A percentile compares a stretch with the other conserved stretches of the same genome.
Evolutionary conservation across 768 basidiomycete genomes (phyloP).

Genomic region (Leucocoprinus birnbaumii): DNA sequence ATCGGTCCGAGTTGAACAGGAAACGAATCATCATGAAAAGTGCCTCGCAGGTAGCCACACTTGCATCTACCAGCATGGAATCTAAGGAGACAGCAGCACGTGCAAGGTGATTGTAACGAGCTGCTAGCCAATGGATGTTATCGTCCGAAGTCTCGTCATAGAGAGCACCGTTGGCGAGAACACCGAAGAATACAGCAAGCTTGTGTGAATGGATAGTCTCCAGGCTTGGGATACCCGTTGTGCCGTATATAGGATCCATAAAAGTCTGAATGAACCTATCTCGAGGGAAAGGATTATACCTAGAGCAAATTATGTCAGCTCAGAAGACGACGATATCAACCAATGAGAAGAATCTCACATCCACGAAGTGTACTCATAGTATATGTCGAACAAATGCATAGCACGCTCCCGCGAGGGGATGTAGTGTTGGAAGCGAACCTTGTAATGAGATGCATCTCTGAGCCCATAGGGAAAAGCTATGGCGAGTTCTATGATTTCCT

Average conservation of each 20-base stretch:
- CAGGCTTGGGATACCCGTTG: slow-evolving; percentile 25
- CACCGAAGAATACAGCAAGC: slow-evolving; percentile 50
- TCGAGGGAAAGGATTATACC: slow-evolving; percentile 43
- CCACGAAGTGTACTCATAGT: slow-evolving; percentile 43
- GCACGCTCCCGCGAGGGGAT: slow-evolving; percentile 39
- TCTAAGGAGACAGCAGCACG: slow-evolving; percentile 46
- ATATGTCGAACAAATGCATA: slow-evolving; percentile 36
- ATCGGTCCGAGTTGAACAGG: slow-evolving; percentile 38
- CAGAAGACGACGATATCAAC: slow-evolving; percentile 1
- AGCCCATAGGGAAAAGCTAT: slow-evolving; percentile 49
- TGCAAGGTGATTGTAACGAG: slow-evolving; percentile 46
- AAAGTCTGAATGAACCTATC: slow-evolving; percentile 39
- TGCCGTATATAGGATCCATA: slow-evolving; percentile 40
- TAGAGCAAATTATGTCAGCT: no score
- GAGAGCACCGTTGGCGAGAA: slow-evolving; percentile 44
- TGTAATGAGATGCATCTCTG: slow-evolving; percentile 33
- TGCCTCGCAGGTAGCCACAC: slow-evolving; percentile 44
- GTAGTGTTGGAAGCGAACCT: slow-evolving; percentile 33
- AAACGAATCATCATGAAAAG: slow-evolving; percentile 42
- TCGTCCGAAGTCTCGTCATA: slow-evolving; percentile 37
- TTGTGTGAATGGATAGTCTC: slow-evolving; percentile 40
- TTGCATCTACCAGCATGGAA: slow-evolving; percentile 41
- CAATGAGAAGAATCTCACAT: slow-evolving; percentile 30
- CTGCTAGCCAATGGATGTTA: slow-evolving; percentile 15
- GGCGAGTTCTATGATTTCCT: slow-evolving; percentile 40